Evolutionary conservation across 768 basidiomycete genomes (phyloP), one percentile per base, ranked within the genome.

Genomic region (Termitomyces heimii): DNA sequence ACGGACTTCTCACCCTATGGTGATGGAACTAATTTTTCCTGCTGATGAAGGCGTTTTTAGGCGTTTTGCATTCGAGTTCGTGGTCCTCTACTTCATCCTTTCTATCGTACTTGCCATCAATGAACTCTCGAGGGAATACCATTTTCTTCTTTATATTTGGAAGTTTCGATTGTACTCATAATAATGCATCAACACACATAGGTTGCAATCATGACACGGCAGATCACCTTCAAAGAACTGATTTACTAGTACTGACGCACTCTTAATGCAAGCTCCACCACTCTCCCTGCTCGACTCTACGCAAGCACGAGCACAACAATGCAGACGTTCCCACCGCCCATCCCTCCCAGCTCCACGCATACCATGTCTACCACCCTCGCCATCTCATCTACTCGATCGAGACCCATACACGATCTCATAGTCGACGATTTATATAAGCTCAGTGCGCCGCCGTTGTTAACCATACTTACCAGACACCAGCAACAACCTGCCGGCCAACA

Each of bases 201-300:
- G n/a, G n/a, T 37, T 37, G 1, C 34, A 35, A 14, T 14, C 35
- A 35, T 16, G 35, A 35, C 5, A 35, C 4, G 37, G 18, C 37
- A 7, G 37, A 14, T 14, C 5, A 12, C 4, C 34, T 37, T 37
- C 35, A 37, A 4, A 37, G 35, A 16, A 16, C 35, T 16, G 6
- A 37, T 37, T 7, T 37, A 18, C 37, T 6, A 5, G 37, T 37
- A 37, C 7, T 7, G 13, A 14, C 2, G 32, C 32, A 32, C 9
- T 35, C 18, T 26, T 26, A 44, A 24, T 13, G 14, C 47, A 47
- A 44, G 8, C 43, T 0, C 31, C 62, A 13, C 42, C 45, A 12
- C 54, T 56, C 22, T 58, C 62, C 5, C 56, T 16, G 60, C 64
- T 24, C 64, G 62, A 43, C 37, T 65, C 2, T 65, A 65, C 29